These are phyloP conservation scores for Bruguiera hainesii DNA, from an alignment of 441 rosid species.

Conservation along the genomic window DNA sequence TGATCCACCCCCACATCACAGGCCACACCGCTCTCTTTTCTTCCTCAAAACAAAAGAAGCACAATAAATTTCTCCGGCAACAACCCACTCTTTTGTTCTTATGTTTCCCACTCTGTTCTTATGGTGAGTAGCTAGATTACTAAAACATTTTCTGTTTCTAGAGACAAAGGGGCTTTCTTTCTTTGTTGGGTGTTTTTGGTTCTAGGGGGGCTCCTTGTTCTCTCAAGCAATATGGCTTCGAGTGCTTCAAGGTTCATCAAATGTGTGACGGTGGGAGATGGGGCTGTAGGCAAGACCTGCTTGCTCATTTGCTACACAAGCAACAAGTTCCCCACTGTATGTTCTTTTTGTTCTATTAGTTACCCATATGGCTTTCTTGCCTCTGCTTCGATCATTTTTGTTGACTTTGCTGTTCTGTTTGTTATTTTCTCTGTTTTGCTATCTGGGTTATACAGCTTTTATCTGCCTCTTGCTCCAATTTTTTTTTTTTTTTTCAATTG, in stretches of 20 bases:
- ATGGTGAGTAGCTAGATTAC: constrained; percentile 16
- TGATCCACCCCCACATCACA: constrained; percentile 39
- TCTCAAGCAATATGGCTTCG: constrained; percentile 62
- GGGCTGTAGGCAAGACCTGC: constrained; percentile 99
- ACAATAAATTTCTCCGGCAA: constrained; percentile 44
- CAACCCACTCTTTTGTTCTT: constrained; percentile 24
- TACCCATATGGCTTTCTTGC: constrained; percentile 28
- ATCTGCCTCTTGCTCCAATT: constrained; percentile 16
- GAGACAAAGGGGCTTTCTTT: background rate
- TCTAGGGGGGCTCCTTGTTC: constrained; percentile 12
- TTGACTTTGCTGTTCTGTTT: background rate
- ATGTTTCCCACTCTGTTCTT: constrained; percentile 4
- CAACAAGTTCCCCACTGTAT: constrained; percentile 95
- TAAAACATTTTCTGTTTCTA: constrained; percentile 6
- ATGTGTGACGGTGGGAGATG: constrained; percentile 98
- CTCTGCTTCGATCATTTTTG: background rate
- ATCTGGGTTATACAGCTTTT: constrained; percentile 42
- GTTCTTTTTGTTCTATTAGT: constrained; percentile 21
- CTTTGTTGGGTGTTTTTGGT: constrained; percentile 3
- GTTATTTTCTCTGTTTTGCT: constrained; percentile 20
- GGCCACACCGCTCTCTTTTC: constrained; percentile 13
- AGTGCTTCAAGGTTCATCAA: constrained; percentile 94
- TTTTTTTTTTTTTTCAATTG: constrained; percentile 9
- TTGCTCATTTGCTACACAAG: constrained; percentile 98
- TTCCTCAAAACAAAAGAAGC: constrained; percentile 18